Evolutionary conservation across 345 rosid species (phyloP), one percentile per base, ranked within the genome.

Genomic region (Salix arbutifolia): DNA sequence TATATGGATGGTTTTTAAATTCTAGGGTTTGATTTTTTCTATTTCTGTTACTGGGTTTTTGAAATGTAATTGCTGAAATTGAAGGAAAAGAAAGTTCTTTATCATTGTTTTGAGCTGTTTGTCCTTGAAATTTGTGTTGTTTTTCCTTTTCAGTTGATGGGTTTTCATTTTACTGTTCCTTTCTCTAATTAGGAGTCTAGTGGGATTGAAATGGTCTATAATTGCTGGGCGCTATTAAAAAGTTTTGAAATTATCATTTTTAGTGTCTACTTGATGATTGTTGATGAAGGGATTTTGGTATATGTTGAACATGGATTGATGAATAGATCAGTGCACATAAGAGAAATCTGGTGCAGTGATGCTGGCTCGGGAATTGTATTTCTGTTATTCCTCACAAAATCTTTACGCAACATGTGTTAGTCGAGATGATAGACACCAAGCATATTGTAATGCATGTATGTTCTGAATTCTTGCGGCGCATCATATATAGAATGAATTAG

Each of bases 11-110:
- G 26, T 62, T 21, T 76, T 76, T 53, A 25, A 65, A 72, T 77
- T 72, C 74, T 84, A 79, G 86, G 84, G 80, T 87, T 83, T 35
- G 80, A 71, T 87, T 83, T 74, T 75, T 71, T 69, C 58, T 67
- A 53, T 71, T 65, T 16, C 75, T 69, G 33, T 69, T 52, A 18
- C 46, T 76, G 67, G 65, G 62, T 76, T 76, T 37, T 5, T 65
- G 18, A 3, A 67, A 31, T 71, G 42, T 42, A 23, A 16, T 44
- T 9, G 37, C 31, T 71, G 50, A 62, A 19, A 70, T 38, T 46
- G 14, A 70, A 21, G 70, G 31, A n/a, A 40, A 44, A 37, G 21
- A 44, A 11, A 25, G 23, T 35, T 73, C 30, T 17, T 82, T 38
- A 67, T 38, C 64, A 10, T 17, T 16, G 30, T 70, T 50, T 52